A percentile compares a stretch with the other conserved stretches of the same genome.
Evolutionary conservation across 2,329 filamentous ascomycete genomes (phyloP).

Genomic region (Aschersonia sp.): DNA sequence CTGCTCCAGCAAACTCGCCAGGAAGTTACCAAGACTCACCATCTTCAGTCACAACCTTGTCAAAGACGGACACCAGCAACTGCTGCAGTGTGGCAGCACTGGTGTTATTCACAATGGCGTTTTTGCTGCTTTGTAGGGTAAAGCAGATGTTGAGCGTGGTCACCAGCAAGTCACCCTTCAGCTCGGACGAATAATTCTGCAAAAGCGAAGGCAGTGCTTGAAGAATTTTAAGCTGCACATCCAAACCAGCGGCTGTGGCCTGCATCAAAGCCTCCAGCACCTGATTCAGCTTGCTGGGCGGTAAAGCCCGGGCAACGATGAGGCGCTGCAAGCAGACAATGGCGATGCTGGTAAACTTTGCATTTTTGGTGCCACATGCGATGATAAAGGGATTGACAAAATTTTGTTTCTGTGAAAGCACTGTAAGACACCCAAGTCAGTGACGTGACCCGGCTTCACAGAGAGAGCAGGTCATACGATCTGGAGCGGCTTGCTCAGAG

Average conservation of each 20-base stretch:
- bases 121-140: constrained; percentile 79
- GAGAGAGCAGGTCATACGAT: constrained; percentile 14
- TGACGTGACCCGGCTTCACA: constrained; percentile 1
- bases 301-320: constrained; percentile 67
- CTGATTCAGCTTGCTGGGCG: constrained; percentile 65
- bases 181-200: constrained; percentile 74
- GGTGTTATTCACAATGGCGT: constrained; percentile 85
- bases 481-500: constrained; percentile 22
- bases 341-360: constrained; percentile 77
- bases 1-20: not conserved
- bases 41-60: constrained; percentile 76
- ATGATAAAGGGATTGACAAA: constrained; percentile 92
- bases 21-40: constrained; percentile 30
- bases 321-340: constrained; percentile 81
- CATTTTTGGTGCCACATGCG: constrained; percentile 79
- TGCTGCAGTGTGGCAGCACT: constrained; percentile 94
- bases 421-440: constrained; percentile 29
- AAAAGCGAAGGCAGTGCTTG: constrained; percentile 81
- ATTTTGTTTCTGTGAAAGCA: constrained; percentile 64
- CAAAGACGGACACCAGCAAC: constrained; percentile 81
- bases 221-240: constrained; percentile 90
- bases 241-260: constrained; percentile 63
- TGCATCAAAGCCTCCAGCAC: constrained; percentile 80
- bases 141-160: constrained; percentile 83
- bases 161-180: constrained; percentile 69